Evolutionary conservation across 1,284 basidiomycete genomes (phyloP).

Genomic region (Boletus subluridellus): DNA sequence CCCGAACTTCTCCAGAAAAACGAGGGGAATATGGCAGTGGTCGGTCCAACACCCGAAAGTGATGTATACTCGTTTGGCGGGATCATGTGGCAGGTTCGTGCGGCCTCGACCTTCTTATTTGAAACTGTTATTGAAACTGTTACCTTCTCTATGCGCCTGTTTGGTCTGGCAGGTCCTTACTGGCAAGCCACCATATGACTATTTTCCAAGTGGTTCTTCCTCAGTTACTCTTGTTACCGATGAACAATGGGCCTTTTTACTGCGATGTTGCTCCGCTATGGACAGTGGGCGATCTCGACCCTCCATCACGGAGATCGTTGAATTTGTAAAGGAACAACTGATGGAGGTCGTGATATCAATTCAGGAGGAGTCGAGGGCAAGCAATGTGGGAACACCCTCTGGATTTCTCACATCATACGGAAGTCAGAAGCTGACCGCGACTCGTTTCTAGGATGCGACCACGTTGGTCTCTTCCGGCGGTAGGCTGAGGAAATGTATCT

Average conservation of each 20-base stretch:
- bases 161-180: background rate
- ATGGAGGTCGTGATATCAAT: background rate
- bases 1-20: background rate
- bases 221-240: background rate
- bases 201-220: background rate
- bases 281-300: background rate
- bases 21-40: background rate
- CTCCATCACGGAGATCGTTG: background rate
- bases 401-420: background rate
- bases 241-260: background rate
- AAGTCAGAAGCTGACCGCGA: background rate
- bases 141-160: background rate
- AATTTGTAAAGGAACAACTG: background rate
- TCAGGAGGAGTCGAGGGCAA: background rate
- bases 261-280: background rate
- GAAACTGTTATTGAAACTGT: background rate
- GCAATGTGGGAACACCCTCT: background rate
- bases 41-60: background rate
- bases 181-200: background rate
- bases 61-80: slow-evolving; percentile 2
- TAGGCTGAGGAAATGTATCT: background rate
- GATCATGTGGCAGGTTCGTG: background rate
- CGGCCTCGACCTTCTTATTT: background rate
- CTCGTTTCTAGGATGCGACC: background rate
- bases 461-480: too few relatives aligned